A percentile compares a stretch with the other conserved stretches of the same genome.
Conservation (phyloP, 352 stramenopile genomes). For the Globisporangium uncinulatum region DNA sequence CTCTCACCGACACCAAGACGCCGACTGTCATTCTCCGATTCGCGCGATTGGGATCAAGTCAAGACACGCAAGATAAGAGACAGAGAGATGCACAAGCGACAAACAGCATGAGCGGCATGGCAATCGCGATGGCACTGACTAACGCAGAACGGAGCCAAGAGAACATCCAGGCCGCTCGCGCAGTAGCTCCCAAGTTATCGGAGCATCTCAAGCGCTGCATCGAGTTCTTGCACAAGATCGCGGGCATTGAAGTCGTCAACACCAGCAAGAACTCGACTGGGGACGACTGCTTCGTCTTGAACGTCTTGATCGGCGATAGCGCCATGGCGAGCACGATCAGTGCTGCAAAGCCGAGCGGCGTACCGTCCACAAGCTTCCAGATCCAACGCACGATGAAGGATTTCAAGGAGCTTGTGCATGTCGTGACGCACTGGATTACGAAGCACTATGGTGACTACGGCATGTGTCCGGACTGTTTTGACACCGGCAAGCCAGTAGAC, state of each 20-base stretch:
- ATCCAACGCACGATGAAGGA: conserved; percentile 10
- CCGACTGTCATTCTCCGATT: no score
- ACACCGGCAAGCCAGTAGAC: no score
- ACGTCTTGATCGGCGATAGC: neutral
- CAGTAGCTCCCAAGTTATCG: neutral
- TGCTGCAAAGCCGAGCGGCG: neutral
- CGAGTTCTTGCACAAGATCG: neutral
- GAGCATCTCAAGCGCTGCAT: neutral
- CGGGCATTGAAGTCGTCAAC: neutral
- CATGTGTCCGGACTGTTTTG: neutral
- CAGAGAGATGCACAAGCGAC: no score
- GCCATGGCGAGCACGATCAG: neutral
- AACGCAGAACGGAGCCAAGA: no score
- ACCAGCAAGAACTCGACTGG: neutral
- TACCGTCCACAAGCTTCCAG: conserved; percentile 5
- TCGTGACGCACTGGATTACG: conserved; percentile 3
- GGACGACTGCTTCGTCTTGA: neutral
- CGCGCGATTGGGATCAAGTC: no score
- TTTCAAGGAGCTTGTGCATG: conserved; percentile 8
- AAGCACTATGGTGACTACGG: conserved; percentile 2
- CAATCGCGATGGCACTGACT: no score
- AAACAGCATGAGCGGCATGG: no score
- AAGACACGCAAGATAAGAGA: no score
- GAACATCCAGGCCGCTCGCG: neutral
- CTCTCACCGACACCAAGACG: no score